A percentile compares a stretch with the other conserved stretches of the same genome.
Evolutionary conservation across 2,329 filamentous ascomycete species (phyloP).

Genomic region (Pyrenochaeta sp.): DNA sequence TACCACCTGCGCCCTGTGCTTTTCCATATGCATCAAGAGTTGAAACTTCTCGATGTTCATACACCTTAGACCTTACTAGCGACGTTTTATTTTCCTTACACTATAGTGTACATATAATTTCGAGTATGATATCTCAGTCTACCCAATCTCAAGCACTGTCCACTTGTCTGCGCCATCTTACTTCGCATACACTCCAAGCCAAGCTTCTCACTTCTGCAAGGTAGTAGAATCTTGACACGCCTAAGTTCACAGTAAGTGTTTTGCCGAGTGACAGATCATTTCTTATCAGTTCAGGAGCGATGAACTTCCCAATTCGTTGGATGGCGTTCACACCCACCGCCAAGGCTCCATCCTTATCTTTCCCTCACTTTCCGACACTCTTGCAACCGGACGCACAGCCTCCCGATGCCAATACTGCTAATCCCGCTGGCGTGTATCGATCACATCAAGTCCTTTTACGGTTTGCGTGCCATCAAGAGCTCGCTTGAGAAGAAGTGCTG

Average conservation of each 20-base stretch:
- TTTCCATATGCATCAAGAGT: slow-evolving; percentile 16
- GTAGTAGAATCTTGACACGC: not conserved
- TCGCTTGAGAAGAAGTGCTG: too few relatives aligned
- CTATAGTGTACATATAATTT: slow-evolving; percentile 25
- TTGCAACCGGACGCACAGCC: not conserved
- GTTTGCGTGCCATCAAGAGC: too few relatives aligned
- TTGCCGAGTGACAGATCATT: slow-evolving; percentile 4
- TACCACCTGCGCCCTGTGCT: slow-evolving; percentile 42
- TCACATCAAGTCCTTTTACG: too few relatives aligned
- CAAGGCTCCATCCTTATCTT: slow-evolving; percentile 28
- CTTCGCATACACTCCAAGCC: not conserved
- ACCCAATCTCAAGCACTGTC: not conserved
- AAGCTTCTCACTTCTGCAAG: not conserved
- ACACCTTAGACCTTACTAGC: slow-evolving; percentile 8
- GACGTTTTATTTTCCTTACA: slow-evolving; percentile 8
- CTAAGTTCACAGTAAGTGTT: not conserved
- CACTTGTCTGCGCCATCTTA: not conserved
- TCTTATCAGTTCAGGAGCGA: slow-evolving; percentile 27
- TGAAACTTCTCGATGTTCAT: slow-evolving; percentile 12
- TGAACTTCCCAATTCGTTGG: not conserved
- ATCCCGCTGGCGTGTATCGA: too few relatives aligned
- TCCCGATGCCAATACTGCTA: not conserved
- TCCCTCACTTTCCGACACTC: slow-evolving; percentile 4
- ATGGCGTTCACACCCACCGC: slow-evolving; percentile 9
- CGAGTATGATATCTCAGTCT: slow-evolving; percentile 9